Conservation (phyloP, 2,329 filamentous ascomycete species). For the Pseudogymnoascus sp. region DNA sequence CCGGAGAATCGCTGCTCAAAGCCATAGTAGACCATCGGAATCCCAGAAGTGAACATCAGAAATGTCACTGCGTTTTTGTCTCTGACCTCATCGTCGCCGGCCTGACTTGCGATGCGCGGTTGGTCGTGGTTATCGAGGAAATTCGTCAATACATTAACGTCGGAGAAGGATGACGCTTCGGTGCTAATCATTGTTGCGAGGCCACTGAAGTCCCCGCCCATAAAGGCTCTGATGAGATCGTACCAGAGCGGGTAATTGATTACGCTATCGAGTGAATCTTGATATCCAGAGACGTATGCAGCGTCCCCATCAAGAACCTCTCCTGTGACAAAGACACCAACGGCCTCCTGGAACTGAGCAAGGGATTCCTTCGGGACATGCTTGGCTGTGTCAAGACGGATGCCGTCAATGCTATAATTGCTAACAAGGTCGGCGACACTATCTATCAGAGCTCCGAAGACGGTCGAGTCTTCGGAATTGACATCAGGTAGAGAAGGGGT, state of each 20-base stretch:
- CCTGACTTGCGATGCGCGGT: conserved; percentile 30
- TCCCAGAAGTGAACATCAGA: conserved; percentile 42
- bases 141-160: conserved; percentile 31
- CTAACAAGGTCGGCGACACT: conserved; percentile 36
- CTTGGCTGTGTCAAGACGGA: conserved; percentile 42
- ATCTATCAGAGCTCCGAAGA: conserved; percentile 31
- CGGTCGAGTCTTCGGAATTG: conserved; percentile 33
- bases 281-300: conserved; percentile 38
- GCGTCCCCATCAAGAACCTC: conserved; percentile 49
- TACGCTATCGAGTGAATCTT: conserved; percentile 37
- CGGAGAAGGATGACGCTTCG: conserved; percentile 25
- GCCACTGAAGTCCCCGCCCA: conserved; percentile 6
- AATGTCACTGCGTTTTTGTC: conserved; percentile 41
- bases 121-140: conserved; percentile 40
- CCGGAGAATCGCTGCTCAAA: conserved; percentile 43
- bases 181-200: conserved; percentile 11
- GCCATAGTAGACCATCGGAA: conserved; percentile 46
- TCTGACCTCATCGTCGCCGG: conserved; percentile 12
- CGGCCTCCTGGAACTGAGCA: conserved; percentile 42
- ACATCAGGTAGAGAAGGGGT: conserved; percentile 35
- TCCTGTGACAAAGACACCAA: conserved; percentile 51
- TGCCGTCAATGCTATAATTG: conserved; percentile 40
- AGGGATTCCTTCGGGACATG: conserved; percentile 45
- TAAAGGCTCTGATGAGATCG: conserved; percentile 13
- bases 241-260: conserved; percentile 39